Base-by-base conservation (phyloP, 2,329 filamentous ascomycete species). In the Xylaria sp. region DNA sequence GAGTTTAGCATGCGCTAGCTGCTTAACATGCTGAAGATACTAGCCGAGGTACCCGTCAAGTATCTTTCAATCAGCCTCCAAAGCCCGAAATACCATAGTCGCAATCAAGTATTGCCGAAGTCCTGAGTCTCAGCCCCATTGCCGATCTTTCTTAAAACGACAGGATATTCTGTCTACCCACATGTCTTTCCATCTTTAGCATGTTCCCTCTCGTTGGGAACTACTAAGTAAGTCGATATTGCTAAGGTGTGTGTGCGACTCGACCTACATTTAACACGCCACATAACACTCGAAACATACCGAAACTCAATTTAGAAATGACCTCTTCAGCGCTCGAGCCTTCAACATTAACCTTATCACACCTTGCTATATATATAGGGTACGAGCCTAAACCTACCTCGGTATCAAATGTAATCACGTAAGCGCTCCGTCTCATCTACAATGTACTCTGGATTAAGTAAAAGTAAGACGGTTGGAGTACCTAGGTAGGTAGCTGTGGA, bases 121-220 rank as follows among this genome's bases (percentile, higher is more conserved):
- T 64, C 21, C 23, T 29, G 1, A 1, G 42, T 37, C 12, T 42
- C 12, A 5, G 25, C 16, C 13, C 10, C 3, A n/a, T 42, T 53
- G 27, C 16, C 47, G 65, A 63, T 63, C 37, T 63, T 35, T n/a
- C 65, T 60, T 54, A 64, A 64, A 68, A 54, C n/a, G 23, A 63
- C 60, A 63, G 47, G 25, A n/a, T 58, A 27, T 21, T 29, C 21
- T 25, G 6, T 48, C 27, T 16, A 18, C 35, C 65, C 53, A 57
- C 54, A 23, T 16, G 21, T 23, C 18, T 58, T 58, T 58, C 50
- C 57, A 61, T 27, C 54, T 54, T 65, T 62, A 50, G 65, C 50
- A 57, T 13, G 65, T 60, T 68, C 65, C 65, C 55, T 54, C 35
- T 60, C 40, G 29, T 42, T 64, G 65, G 65, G 55, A 35, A 35